Conservation (phyloP, 306 rosid genomes). For the Comarum palustre region DNA sequence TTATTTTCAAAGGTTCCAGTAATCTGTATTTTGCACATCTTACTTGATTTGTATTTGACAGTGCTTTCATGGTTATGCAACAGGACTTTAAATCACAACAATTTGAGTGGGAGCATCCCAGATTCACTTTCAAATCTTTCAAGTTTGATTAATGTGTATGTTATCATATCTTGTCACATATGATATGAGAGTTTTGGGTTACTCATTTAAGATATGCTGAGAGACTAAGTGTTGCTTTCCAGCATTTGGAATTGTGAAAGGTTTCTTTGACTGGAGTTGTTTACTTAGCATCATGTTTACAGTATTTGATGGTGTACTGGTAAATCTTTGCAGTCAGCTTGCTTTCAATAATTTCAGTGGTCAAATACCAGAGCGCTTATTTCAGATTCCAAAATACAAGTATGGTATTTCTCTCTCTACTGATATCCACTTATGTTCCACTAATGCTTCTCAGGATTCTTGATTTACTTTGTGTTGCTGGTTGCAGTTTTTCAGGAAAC, state of each 20-base stretch:
- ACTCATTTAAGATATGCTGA: background rate
- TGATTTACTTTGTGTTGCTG: constrained; percentile 22
- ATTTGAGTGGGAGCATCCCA: constrained; percentile 73
- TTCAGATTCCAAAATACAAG: constrained; percentile 69
- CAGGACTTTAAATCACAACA: constrained; percentile 85
- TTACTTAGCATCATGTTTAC: constrained; percentile 14
- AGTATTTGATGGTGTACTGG: constrained; percentile 35
- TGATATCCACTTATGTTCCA: background rate
- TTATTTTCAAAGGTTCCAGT: constrained; percentile 6
- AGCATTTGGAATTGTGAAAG: constrained; percentile 24
- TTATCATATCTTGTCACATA: constrained; percentile 22
- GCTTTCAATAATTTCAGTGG: constrained; percentile 71
- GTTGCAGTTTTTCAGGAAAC: constrained; percentile 86
- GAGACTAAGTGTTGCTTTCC: background rate
- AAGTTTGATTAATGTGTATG: constrained; percentile 69
- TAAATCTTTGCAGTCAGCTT: constrained; percentile 65
- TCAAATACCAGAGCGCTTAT: constrained; percentile 63
- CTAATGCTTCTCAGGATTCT: background rate
- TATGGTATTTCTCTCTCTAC: constrained; percentile 20
- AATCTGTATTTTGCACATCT: constrained; percentile 18
- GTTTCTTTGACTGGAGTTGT: constrained; percentile 15
- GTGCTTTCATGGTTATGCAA: constrained; percentile 27
- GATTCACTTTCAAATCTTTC: constrained; percentile 64
- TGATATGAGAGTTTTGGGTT: background rate
- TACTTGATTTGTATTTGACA: constrained; percentile 25